A percentile compares a stretch with the other conserved stretches of the same genome.
phyloP scores from a whole-genome alignment of 441 rosid species.

The Adansonia gregorii region DNA sequence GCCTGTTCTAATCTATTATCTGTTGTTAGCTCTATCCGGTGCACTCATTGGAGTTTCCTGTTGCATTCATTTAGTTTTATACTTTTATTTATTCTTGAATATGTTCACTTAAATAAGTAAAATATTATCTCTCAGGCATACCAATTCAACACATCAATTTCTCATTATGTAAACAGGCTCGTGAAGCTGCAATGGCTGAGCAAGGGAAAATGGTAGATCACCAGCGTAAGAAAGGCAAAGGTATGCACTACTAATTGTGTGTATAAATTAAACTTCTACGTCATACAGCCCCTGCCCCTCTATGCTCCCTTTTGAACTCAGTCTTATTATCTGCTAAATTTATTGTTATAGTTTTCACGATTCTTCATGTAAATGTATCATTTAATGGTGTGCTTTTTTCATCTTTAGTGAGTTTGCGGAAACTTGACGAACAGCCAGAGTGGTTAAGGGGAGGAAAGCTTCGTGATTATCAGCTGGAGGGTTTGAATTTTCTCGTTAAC shows the following conservation, averaged over 20 bases:
- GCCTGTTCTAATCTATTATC: background rate
- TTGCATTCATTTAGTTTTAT: slow-evolving; percentile 1
- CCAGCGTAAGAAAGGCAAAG: slow-evolving; percentile 96
- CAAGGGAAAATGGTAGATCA: slow-evolving; percentile 91
- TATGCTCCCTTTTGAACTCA: background rate
- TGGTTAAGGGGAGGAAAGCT: slow-evolving; percentile 97
- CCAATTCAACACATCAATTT: slow-evolving; percentile 15
- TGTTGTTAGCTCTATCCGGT: background rate
- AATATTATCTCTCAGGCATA: background rate
- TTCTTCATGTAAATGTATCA: background rate
- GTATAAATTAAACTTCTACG: background rate
- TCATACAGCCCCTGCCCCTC: background rate
- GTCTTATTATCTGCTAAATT: background rate
- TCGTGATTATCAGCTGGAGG: slow-evolving; percentile 99
- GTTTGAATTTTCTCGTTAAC: slow-evolving; percentile 96
- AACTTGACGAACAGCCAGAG: slow-evolving; percentile 98
- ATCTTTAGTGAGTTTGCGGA: slow-evolving; percentile 78
- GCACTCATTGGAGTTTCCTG: background rate
- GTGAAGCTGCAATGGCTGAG: slow-evolving; percentile 85
- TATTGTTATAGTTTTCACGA: background rate
- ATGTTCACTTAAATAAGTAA: background rate
- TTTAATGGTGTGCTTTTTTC: slow-evolving; percentile 16
- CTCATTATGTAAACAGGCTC: slow-evolving; percentile 59
- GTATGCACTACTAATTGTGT: slow-evolving; percentile 43
- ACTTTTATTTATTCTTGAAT: slow-evolving; percentile 1